Percentiles rank a stretch among this genome's conserved stretches.
These are phyloP conservation scores for Pseudogymnoascus sp. DNA, from an alignment of 2,329 filamentous ascomycete species.

Conservation along the genomic window DNA sequence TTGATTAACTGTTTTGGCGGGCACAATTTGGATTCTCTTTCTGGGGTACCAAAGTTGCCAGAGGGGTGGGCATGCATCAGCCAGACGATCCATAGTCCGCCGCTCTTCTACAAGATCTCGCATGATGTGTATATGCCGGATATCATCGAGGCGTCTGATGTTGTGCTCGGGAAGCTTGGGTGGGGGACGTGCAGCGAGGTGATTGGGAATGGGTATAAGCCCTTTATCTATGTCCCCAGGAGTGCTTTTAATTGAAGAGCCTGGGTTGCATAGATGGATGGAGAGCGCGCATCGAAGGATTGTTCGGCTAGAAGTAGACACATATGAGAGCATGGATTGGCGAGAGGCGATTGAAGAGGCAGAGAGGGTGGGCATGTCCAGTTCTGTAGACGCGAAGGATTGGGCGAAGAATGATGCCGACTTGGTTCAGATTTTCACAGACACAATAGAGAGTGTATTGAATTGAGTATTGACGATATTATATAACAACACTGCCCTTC, in stretches of 20 bases:
- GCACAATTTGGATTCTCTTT: slow-evolving; percentile 11
- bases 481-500: neutral
- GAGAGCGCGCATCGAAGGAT: slow-evolving; percentile 14
- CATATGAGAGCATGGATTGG: slow-evolving; percentile 12
- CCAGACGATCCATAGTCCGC: slow-evolving; percentile 16
- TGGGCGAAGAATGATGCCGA: slow-evolving; percentile 12
- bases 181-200: slow-evolving; percentile 18
- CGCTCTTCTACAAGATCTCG: slow-evolving; percentile 16
- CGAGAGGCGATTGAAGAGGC: slow-evolving; percentile 11
- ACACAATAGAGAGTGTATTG: slow-evolving; percentile 12
- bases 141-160: slow-evolving; percentile 16
- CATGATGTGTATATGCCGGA: slow-evolving; percentile 17
- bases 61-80: slow-evolving; percentile 17
- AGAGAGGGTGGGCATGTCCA: neutral
- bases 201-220: slow-evolving; percentile 17
- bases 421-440: slow-evolving; percentile 10
- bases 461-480: neutral
- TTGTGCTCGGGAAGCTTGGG: slow-evolving; percentile 16
- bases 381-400: slow-evolving; percentile 4
- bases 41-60: slow-evolving; percentile 12
- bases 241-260: slow-evolving; percentile 17
- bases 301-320: slow-evolving; percentile 14
- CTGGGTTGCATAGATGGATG: slow-evolving; percentile 16
- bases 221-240: slow-evolving; percentile 15
- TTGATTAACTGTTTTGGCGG: slow-evolving; percentile 13